Conservation (phyloP, 768 basidiomycete species). For the Termitomyces bulborhizus region DNA sequence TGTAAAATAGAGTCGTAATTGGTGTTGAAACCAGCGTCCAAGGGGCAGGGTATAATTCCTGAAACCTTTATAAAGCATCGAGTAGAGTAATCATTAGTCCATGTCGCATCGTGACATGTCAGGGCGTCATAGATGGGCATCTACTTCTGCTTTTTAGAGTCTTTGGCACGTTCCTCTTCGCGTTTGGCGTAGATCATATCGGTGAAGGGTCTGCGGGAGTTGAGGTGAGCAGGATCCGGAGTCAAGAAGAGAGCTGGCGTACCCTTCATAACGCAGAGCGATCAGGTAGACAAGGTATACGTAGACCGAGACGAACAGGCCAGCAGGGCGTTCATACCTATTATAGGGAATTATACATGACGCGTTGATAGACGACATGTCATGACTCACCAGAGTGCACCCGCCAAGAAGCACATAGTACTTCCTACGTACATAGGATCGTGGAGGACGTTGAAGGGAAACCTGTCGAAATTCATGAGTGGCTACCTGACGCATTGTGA, state of each 20-base stretch:
- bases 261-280: conserved; percentile 90
- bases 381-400: conserved; percentile 71
- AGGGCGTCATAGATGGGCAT: background rate
- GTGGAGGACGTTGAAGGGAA: conserved; percentile 90
- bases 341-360: background rate
- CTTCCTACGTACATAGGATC: conserved; percentile 98
- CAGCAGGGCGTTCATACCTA: conserved; percentile 85
- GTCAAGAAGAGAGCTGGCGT: conserved; percentile 21
- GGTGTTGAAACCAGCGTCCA: conserved; percentile 20
- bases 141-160: conserved; percentile 17
- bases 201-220: conserved; percentile 57
- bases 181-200: conserved; percentile 74
- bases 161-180: conserved; percentile 22
- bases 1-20: conserved; percentile 6
- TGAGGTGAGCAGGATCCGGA: background rate
- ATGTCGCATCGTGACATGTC: conserved; percentile 4
- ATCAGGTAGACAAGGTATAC: conserved; percentile 82
- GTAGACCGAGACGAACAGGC: conserved; percentile 71
- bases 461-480: conserved; percentile 28
- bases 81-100: conserved; percentile 11
- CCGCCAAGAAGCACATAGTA: conserved; percentile 83
- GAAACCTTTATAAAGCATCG: conserved; percentile 3
- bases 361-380: background rate
- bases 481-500: background rate
- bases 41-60: background rate